A percentile compares a stretch with the other conserved stretches of the same genome.
These are phyloP conservation scores for Madurella fahalii DNA, from an alignment of 2,329 filamentous ascomycete species.

Conservation along the genomic window DNA sequence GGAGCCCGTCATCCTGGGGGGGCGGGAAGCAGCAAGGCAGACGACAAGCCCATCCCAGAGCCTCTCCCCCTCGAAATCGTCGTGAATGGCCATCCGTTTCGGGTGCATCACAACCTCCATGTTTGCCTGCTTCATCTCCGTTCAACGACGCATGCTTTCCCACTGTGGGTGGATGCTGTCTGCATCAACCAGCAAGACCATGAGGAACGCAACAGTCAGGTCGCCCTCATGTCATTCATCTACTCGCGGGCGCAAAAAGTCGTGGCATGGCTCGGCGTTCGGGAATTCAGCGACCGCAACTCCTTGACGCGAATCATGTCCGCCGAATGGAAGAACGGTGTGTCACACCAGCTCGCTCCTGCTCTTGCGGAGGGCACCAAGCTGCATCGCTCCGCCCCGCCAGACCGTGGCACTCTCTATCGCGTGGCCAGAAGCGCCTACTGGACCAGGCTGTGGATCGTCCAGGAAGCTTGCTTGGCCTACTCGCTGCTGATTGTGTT, in stretches of 20 bases:
- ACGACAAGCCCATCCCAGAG: neutral
- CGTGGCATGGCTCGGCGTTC: constrained; percentile 13
- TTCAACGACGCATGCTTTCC: constrained; percentile 5
- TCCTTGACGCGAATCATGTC: neutral
- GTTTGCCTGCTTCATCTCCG: constrained; percentile 13
- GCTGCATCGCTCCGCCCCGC: neutral
- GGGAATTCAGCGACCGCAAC: neutral
- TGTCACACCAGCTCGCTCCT: neutral
- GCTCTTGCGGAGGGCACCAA: neutral
- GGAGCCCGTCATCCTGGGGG: no score
- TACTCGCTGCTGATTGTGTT: constrained; percentile 9
- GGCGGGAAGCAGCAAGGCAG: no score
- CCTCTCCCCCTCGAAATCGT: neutral
- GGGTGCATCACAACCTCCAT: constrained; percentile 13
- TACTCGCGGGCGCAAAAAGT: constrained; percentile 9
- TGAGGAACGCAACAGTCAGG: constrained; percentile 19
- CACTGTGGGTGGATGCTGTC: constrained; percentile 19
- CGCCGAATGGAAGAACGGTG: neutral
- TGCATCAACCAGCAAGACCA: constrained; percentile 19
- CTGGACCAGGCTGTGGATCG: constrained; percentile 21
- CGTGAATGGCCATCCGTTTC: constrained; percentile 14
- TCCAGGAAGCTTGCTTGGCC: constrained; percentile 21
- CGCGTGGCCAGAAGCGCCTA: constrained; percentile 13
- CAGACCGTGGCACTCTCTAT: neutral
- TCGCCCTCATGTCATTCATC: constrained; percentile 17